These are phyloP conservation scores for Datisca glomerata DNA, from an alignment of 306 rosid genomes.

Conservation along the genomic window DNA sequence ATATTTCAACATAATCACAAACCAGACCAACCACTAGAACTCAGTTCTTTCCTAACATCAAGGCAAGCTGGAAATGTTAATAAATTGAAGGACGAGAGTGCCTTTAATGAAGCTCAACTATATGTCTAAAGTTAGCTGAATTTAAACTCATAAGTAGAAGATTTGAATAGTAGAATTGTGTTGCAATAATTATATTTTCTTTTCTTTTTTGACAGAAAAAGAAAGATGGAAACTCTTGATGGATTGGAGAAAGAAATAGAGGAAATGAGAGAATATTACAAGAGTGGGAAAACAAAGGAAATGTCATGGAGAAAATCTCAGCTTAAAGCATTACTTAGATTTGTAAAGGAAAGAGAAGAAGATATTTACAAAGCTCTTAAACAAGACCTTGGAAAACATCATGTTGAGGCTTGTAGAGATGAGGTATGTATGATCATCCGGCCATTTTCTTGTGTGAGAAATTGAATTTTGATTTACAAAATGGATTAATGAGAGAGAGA, in stretches of 20 bases:
- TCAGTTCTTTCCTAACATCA: too few species aligned
- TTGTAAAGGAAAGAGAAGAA: constrained; percentile 31
- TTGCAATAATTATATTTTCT: too few species aligned
- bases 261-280: constrained; percentile 29
- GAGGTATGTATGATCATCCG: constrained; percentile 24
- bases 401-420: constrained; percentile 62
- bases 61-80: too few species aligned
- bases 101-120: too few species aligned
- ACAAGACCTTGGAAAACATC: constrained; percentile 60
- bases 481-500: neutral
- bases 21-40: too few species aligned
- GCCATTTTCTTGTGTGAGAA: too few species aligned
- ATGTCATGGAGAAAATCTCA: constrained; percentile 61
- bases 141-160: too few species aligned
- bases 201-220: neutral
- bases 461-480: too few species aligned
- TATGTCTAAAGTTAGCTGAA: too few species aligned
- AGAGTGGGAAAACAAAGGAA: constrained; percentile 48
- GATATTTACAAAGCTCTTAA: constrained; percentile 44
- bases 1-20: too few species aligned
- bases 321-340: constrained; percentile 31
- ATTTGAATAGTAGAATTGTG: too few species aligned
- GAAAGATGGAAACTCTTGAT: constrained; percentile 2
- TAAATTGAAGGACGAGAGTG: too few species aligned
- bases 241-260: constrained; percentile 30